Evolutionary conservation across 1,139 yeast genomes (phyloP).

Genomic region (Yamadazyma kanchanaburiensis): DNA sequence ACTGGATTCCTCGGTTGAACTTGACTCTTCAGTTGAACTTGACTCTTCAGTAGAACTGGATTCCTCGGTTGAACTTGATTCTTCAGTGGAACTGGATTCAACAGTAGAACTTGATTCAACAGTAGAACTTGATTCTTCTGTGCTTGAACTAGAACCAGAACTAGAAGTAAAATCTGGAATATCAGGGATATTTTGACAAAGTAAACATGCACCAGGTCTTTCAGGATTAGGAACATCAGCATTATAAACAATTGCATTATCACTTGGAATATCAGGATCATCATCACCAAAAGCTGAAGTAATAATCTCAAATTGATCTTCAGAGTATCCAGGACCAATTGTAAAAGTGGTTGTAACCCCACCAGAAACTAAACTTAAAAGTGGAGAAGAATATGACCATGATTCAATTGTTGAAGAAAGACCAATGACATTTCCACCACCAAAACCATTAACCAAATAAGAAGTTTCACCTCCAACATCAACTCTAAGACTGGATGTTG

Average conservation of each 20-base stretch:
- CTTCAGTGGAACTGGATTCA: constrained; percentile 1
- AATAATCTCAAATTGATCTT: constrained; percentile 11
- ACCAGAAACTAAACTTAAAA: constrained; percentile 10
- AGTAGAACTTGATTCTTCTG: constrained; percentile 2
- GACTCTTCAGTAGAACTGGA: constrained; percentile 1
- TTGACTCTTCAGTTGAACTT: constrained; percentile 2
- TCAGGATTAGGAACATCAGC: constrained; percentile 2
- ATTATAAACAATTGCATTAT: constrained; percentile 6
- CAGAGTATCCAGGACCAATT: constrained; percentile 23
- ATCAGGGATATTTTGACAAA: constrained; percentile 1
- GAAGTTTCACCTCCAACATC: constrained; percentile 14
- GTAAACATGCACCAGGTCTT: constrained; percentile 1
- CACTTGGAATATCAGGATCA: constrained; percentile 7
- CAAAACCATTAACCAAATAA: constrained; percentile 23
- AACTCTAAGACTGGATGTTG: constrained; percentile 16
- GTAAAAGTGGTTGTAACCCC: constrained; percentile 13
- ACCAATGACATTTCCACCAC: constrained; percentile 25
- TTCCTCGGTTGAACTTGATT: not conserved
- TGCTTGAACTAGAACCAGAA: not conserved
- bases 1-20: constrained; percentile 1
- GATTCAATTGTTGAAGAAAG: constrained; percentile 14
- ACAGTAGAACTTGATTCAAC: constrained; percentile 4
- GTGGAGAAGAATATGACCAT: constrained; percentile 6
- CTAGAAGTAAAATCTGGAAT: constrained; percentile 1
- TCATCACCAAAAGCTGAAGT: constrained; percentile 13